phyloP scores from a whole-genome alignment of 2,329 filamentous ascomycete genomes.

The Plenodomus tracheiphilus region DNA sequence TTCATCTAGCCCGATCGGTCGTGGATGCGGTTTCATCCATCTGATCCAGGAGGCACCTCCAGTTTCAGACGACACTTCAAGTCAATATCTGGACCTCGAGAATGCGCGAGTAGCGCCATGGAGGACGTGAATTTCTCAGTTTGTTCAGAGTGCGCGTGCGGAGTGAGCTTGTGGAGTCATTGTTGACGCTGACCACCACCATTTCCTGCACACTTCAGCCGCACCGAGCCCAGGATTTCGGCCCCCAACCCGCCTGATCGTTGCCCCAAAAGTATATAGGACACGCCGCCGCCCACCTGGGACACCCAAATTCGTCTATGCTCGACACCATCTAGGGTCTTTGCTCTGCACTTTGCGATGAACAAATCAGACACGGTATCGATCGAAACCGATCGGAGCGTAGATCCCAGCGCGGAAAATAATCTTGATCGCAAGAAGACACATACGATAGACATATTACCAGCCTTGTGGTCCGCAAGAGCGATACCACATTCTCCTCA shows the following conservation, averaged over 20 bases:
- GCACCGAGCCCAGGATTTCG: neutral
- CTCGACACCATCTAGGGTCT: neutral
- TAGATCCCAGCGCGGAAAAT: neutral
- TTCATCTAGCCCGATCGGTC: neutral
- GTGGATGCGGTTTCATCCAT: neutral
- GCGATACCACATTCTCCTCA: conserved; percentile 10
- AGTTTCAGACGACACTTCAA: neutral
- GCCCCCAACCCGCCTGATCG: conserved; percentile 6
- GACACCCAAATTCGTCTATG: neutral
- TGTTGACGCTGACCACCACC: neutral
- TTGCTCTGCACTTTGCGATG: neutral
- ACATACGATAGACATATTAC: conserved; percentile 3
- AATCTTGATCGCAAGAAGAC: conserved; percentile 1
- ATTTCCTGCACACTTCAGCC: neutral
- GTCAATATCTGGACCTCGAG: neutral
- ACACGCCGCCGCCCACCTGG: neutral
- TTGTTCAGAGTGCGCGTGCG: neutral
- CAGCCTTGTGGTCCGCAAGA: conserved; percentile 9
- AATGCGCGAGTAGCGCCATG: neutral
- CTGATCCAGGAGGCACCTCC: neutral
- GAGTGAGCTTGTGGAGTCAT: neutral
- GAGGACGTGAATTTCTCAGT: neutral
- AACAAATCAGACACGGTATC: neutral
- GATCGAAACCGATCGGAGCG: neutral
- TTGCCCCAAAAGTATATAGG: conserved; percentile 5